A percentile compares a stretch with the other conserved stretches of the same genome.
Evolutionary conservation across 495 filamentous ascomycete species (phyloP).

Genomic region (Neurospora sp.): DNA sequence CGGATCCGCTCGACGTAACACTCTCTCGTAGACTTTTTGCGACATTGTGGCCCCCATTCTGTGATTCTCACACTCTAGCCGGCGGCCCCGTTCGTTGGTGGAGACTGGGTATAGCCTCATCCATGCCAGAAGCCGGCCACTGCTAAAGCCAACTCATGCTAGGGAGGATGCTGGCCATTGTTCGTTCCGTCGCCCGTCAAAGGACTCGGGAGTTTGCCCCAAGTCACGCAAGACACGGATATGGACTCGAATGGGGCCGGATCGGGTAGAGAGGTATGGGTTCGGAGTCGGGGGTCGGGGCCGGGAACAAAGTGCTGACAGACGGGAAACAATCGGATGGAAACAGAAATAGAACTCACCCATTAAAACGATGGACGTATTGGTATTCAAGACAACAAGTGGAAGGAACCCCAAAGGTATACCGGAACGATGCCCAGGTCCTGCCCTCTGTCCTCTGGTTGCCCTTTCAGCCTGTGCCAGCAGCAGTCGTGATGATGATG

Average conservation of each 20-base stretch:
- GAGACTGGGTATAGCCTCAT: not conserved
- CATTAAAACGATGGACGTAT: not conserved
- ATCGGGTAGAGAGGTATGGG: not conserved
- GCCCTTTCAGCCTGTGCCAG: not conserved
- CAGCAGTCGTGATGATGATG: not conserved
- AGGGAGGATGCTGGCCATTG: not conserved
- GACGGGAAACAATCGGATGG: not conserved
- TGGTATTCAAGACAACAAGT: not conserved
- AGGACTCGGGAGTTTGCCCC: not conserved
- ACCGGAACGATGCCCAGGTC: not conserved
- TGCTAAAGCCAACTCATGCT: not conserved
- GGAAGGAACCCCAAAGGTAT: not conserved
- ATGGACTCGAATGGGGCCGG: not conserved
- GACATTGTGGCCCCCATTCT: not conserved
- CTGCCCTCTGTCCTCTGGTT: not conserved
- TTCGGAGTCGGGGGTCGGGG: not conserved
- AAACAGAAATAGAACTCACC: not conserved
- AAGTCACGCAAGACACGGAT: not conserved
- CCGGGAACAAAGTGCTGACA: constrained; percentile 4
- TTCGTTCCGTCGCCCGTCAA: not conserved
- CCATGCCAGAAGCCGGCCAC: not conserved
- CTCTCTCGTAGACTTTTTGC: not conserved
- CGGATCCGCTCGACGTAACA: not conserved
- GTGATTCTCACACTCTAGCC: not conserved
- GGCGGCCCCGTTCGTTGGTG: not conserved